These are phyloP conservation scores for Gnomoniopsis smithogilvyi DNA, from an alignment of 2,329 filamentous ascomycete species.

Conservation along the genomic window DNA sequence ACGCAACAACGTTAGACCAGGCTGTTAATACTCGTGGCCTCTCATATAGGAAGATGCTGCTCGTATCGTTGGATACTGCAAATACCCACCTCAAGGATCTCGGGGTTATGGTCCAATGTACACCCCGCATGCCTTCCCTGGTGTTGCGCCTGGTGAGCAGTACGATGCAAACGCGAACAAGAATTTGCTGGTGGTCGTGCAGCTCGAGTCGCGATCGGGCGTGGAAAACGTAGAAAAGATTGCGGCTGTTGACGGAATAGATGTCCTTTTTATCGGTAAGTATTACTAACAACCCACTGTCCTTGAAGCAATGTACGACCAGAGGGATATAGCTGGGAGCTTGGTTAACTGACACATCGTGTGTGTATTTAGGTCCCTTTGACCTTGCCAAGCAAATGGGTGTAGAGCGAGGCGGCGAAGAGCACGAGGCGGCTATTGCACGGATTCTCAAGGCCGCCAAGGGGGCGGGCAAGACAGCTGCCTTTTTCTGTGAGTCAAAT, in stretches of 20 bases:
- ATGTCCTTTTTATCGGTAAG: slow-evolving; percentile 35
- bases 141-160: slow-evolving; percentile 19
- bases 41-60: slow-evolving; percentile 19
- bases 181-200: slow-evolving; percentile 31
- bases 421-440: slow-evolving; percentile 37
- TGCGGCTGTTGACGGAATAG: slow-evolving; percentile 36
- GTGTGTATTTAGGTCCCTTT: slow-evolving; percentile 19
- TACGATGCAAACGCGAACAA: slow-evolving; percentile 33
- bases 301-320: no score
- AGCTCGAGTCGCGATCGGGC: slow-evolving; percentile 37
- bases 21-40: not conserved
- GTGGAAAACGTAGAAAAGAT: slow-evolving; percentile 42
- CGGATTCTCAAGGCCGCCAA: slow-evolving; percentile 31
- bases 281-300: not conserved
- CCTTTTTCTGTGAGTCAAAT: slow-evolving; percentile 36
- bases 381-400: slow-evolving; percentile 35
- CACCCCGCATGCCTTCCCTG: slow-evolving; percentile 28
- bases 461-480: slow-evolving; percentile 34
- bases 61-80: slow-evolving; percentile 21
- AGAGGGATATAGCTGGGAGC: no score
- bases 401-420: slow-evolving; percentile 30
- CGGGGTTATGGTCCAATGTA: slow-evolving; percentile 32
- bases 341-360: not conserved
- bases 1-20: no score
- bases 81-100: slow-evolving; percentile 22